These are phyloP conservation scores for Elaeis guineensis DNA, from an alignment of 176 grass and related monocot genomes.

Conservation along the genomic window DNA sequence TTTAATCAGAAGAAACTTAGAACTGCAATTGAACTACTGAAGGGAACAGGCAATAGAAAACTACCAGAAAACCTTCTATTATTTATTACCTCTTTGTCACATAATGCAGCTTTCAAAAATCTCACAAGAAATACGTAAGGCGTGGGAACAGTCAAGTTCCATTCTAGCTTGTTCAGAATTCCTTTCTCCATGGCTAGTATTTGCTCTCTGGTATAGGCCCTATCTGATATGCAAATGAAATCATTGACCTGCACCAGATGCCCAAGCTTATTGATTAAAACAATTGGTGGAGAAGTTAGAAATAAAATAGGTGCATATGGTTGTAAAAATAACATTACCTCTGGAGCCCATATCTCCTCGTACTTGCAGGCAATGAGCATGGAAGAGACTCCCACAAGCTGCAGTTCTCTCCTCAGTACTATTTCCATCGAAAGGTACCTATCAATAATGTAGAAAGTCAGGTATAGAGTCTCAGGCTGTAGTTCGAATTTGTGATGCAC, in stretches of 20 bases:
- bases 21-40: neutral
- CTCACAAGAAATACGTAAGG: constrained; percentile 67
- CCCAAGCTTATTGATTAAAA: no score
- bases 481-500: constrained; percentile 93
- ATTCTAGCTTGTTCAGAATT: constrained; percentile 82
- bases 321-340: constrained; percentile 28
- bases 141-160: constrained; percentile 91
- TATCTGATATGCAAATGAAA: constrained; percentile 91
- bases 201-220: constrained; percentile 60
- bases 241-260: constrained; percentile 54
- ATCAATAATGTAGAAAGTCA: constrained; percentile 67
- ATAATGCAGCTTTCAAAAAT: constrained; percentile 60
- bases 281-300: no score
- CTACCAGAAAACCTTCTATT: neutral
- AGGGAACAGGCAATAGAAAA: no score
- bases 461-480: constrained; percentile 78
- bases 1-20: neutral
- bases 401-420: constrained; percentile 64
- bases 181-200: constrained; percentile 80
- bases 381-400: constrained; percentile 72
- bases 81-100: constrained; percentile 60
- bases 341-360: constrained; percentile 93
- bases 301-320: no score
- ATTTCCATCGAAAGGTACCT: constrained; percentile 57
- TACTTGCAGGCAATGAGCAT: constrained; percentile 96